Base-by-base conservation (phyloP, 2,329 filamentous ascomycete genomes). In the Nemania sp. region DNA sequence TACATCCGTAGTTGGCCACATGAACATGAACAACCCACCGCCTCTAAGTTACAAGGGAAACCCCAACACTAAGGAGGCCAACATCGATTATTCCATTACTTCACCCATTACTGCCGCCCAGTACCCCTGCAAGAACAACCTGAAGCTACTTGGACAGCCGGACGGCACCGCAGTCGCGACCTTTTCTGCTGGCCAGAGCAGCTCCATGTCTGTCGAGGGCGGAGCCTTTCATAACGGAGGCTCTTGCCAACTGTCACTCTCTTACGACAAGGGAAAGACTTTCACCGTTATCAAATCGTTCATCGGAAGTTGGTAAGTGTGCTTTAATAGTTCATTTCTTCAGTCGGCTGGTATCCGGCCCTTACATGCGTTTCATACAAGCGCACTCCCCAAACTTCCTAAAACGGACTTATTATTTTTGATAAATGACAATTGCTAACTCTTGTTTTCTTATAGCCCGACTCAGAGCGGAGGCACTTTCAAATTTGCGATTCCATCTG, bases 81-180 rank as follows among this genome's bases (percentile, higher is more conserved):
- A 79, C 49, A 78, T 83, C 67, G 88, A 92, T 74, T 90, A 88
- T 75, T 82, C 80, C 63, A 90, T 90, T 75, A 89, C 84, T 30
- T 77, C 79, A 14, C 90, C 90, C 2, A 78, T 94, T 42, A 66
- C 76, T 17, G 75, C 77, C 55, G 86, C 77, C 54, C 80, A 91
- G 72, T 94, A 83, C 70, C 86, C 89, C 5, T 94, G 90, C 81
- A 91, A 91, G 75, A 85, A 86, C 60, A 77, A 77, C 68, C 75
- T 80, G 44, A 70, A 66, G 43, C 72, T 79, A 39, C 62, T 82
- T 28, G 79, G 78, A 63, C 77, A 77, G 26, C 46, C 70, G 7
- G 71, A 73, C 41, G 82, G 83, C 59, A 70, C 74, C 15, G 71
- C 82, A 4, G 80, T 84, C 17, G 82, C 80, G 30, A 82, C 77